Conservation (phyloP, 2,329 filamentous ascomycete genomes). For the Aspergillus japonicus region DNA sequence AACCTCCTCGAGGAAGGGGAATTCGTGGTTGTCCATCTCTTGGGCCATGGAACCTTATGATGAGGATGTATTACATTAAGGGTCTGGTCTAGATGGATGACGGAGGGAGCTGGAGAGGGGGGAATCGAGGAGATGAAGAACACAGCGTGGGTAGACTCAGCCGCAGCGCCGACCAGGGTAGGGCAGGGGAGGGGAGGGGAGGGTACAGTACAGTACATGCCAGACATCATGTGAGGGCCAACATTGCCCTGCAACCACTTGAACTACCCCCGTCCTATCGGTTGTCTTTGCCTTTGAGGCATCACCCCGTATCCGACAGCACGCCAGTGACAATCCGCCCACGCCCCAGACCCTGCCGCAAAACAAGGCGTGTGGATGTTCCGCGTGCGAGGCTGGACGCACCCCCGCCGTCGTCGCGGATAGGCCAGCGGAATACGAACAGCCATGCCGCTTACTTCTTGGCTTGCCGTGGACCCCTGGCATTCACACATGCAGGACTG, state of each 20-base stretch:
- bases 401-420: neutral
- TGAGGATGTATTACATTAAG: too few relatives aligned
- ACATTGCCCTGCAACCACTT: neutral
- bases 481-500: neutral
- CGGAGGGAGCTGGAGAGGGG: neutral
- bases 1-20: conserved; percentile 32
- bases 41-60: too few relatives aligned
- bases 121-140: neutral
- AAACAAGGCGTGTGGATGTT: neutral
- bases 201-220: neutral
- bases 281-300: neutral
- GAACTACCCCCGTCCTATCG: neutral
- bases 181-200: too few relatives aligned
- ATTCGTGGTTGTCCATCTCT: conserved; percentile 24
- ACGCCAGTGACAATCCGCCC: neutral
- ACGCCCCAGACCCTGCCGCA: neutral
- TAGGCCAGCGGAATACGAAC: conserved; percentile 6
- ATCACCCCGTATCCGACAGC: neutral
- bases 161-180: neutral
- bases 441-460: conserved; percentile 1
- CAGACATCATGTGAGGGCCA: neutral
- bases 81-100: too few relatives aligned
- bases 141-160: neutral
- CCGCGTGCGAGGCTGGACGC: neutral
- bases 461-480: neutral